A percentile compares a stretch with the other conserved stretches of the same genome.
Conservation (phyloP, 768 basidiomycete genomes). For the Brasilioporus rufonigricans region DNA sequence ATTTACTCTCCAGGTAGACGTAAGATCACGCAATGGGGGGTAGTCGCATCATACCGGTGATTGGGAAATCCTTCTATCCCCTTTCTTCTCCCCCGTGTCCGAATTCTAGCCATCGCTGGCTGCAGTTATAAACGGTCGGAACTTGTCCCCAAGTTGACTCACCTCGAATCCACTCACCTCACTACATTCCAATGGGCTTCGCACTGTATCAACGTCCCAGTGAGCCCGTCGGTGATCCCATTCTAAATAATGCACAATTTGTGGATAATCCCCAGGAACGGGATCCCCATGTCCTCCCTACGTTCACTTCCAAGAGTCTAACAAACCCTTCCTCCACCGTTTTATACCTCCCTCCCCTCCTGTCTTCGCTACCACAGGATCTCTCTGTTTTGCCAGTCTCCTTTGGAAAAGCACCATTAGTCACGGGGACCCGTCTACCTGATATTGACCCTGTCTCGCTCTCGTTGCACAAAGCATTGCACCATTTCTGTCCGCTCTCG, state of each 20-base stretch:
- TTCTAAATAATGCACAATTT: not conserved
- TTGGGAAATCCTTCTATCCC: not conserved
- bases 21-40: constrained; percentile 33
- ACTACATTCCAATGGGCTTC: constrained; percentile 18
- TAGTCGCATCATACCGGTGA: constrained; percentile 13
- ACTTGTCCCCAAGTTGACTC: not conserved
- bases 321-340: constrained; percentile 46
- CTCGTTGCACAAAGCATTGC: constrained; percentile 82
- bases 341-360: constrained; percentile 80
- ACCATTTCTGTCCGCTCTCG: constrained; percentile 64
- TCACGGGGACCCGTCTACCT: constrained; percentile 76
- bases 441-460: constrained; percentile 83
- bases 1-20: constrained; percentile 15
- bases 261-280: constrained; percentile 16
- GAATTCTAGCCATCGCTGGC: not conserved
- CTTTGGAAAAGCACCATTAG: constrained; percentile 41
- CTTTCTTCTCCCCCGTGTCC: not conserved
- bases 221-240: not conserved
- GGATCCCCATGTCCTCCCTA: constrained; percentile 57
- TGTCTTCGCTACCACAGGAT: constrained; percentile 67
- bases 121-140: constrained; percentile 6
- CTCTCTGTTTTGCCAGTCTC: constrained; percentile 28
- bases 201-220: constrained; percentile 1
- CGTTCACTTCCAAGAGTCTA: constrained; percentile 41
- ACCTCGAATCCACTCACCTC: not conserved